Evolutionary conservation across 768 basidiomycete genomes (phyloP).

Genomic region (Coprinopsis sp.): DNA sequence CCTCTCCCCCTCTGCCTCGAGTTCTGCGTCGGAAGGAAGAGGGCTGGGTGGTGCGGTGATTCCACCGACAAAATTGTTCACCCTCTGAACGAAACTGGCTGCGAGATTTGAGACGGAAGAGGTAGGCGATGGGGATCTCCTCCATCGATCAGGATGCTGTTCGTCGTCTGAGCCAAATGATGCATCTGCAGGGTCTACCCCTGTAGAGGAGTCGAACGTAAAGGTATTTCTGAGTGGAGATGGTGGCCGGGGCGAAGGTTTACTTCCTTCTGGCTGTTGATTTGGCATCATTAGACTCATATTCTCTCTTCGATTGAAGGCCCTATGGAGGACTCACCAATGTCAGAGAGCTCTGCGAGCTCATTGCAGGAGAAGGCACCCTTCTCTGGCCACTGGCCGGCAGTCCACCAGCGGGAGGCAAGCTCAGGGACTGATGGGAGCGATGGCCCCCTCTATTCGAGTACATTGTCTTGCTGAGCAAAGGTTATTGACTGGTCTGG

Average conservation of each 20-base stretch:
- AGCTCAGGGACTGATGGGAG: slow-evolving; percentile 2
- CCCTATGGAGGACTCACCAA: slow-evolving; percentile 23
- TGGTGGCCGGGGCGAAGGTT: slow-evolving; percentile 48
- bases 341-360: slow-evolving; percentile 21
- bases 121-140: slow-evolving; percentile 54
- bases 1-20: slow-evolving; percentile 75
- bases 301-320: background rate
- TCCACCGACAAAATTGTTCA: slow-evolving; percentile 61
- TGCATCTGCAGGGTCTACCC: slow-evolving; percentile 48
- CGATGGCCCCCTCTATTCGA: no score
- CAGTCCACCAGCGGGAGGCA: background rate
- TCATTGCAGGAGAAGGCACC: slow-evolving; percentile 28
- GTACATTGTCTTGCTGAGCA: no score
- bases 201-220: slow-evolving; percentile 52
- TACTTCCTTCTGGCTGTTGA: slow-evolving; percentile 35
- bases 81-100: slow-evolving; percentile 67
- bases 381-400: slow-evolving; percentile 21
- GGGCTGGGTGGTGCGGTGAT: slow-evolving; percentile 36
- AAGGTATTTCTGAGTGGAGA: slow-evolving; percentile 70
- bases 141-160: slow-evolving; percentile 29
- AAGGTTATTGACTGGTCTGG: no score
- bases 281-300: slow-evolving; percentile 2
- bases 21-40: slow-evolving; percentile 66
- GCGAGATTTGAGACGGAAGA: slow-evolving; percentile 74
- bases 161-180: slow-evolving; percentile 34